Evolutionary conservation across 345 rosid genomes (phyloP), one percentile per base, ranked within the genome.

Genomic region (Melaleuca quinquenervia): DNA sequence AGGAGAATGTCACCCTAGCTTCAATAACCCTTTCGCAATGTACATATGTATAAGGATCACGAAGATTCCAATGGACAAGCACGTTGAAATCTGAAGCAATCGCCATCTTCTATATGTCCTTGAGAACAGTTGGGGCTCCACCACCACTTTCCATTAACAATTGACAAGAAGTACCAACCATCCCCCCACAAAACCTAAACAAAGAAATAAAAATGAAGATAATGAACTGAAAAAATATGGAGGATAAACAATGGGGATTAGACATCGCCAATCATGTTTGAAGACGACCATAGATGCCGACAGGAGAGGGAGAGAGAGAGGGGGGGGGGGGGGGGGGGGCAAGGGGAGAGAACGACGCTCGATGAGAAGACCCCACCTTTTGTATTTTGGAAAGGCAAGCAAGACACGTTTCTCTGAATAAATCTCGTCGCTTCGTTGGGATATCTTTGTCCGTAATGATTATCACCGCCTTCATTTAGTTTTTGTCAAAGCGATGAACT

Each of bases 121-220:
- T 54, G 60, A 54, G 8, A 8, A 8, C 60, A 54, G 0, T 54
- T 3, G 9, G 60, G 56, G 60, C n/a, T 1, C 22, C 60, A n/a
- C 60, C 60, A 24, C 26, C 26, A 21, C 80, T 70, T 36, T 18
- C 80, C 80, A 70, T 70, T 26, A 36, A 32, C 80, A 55, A 29
- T 76, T 85, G 87, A 85, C 83, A 75, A 85, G 87, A 78, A 76
- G 82, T 48, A 36, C 41, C 64, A 50, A 53, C 87, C 70, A 16
- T 70, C 48, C 24, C 44, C 48, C 24, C 13, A 1, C 53, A 41
- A 41, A 41, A 41, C 5, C 53, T 1, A 52, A 15, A 15, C 5
- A 15, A 52, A 52, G 16, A 51, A 52, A 52, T 14, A 51, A 51
- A 3, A 29, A 8, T 0, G 6, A 29, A 64, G 0, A 14, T 62